Base-by-base conservation (phyloP, 306 rosid genomes). In the Castanea crenata region DNA sequence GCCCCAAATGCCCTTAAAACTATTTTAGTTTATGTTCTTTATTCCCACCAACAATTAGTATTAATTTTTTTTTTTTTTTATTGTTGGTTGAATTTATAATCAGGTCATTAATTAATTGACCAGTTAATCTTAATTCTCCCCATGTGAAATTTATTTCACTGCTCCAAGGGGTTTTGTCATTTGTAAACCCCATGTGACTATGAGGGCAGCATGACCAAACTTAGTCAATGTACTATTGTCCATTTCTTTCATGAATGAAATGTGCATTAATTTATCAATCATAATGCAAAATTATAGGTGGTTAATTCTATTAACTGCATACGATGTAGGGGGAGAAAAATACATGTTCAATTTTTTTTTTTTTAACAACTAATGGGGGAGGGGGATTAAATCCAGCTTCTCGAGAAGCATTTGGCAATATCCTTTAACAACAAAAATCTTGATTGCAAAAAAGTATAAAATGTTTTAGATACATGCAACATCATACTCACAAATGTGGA, bases 1-100 rank as follows among this genome's bases (percentile, higher is more conserved):
- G 93, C 65, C 93, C 93, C 65, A 90, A 90, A 69, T 88, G 91
- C 69, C 91, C 90, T 84, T 86, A 69, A 85, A 73, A 14, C 27
- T 25, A 25, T 27, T 62, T n/a, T 2, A 11, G 19, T 21, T 1
- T 23, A 51, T 44, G n/a, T 78, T 27, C 44, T 51, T 10, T 55
- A 5, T 16, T 44, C 79, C 67, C 49, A 75, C 52, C 55, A 62
- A 59, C 65, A 64, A 44, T 68, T 73, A 74, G 76, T 55, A 70
- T 74, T 76, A 58, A 67, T n/a, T n/a, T n/a, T 73, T 5, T 25
- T 25, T 25, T 5, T 25, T 25, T 25, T 25, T 19, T 29, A 63
- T 51, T 18, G 71, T 55, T 69, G 56, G 73, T 56, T 25, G 38
- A 11, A 73, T 55, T 54, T 64, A 21, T 21, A 38, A 75, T 63